Conservation (phyloP, 2,329 filamentous ascomycete species). For the Trichoderma sp. region DNA sequence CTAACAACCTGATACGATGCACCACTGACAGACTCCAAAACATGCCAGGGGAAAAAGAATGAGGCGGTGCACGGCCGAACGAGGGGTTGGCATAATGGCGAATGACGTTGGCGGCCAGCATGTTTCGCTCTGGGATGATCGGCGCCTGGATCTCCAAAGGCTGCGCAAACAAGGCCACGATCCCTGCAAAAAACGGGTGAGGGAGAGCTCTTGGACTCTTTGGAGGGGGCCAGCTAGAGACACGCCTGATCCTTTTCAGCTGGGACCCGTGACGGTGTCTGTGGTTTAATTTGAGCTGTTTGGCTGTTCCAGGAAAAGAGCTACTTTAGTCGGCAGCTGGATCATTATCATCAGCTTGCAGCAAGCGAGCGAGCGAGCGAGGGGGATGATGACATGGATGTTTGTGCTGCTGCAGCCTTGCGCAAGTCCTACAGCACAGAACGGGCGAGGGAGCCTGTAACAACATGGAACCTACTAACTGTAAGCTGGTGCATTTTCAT, state of each 20-base stretch:
- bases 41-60: background rate
- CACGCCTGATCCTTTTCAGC: background rate
- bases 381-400: background rate
- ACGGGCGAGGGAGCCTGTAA: too few relatives aligned
- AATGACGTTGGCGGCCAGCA: slow-evolving; percentile 16
- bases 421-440: background rate
- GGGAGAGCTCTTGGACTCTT: background rate
- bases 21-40: background rate
- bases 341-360: background rate
- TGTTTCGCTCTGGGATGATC: slow-evolving; percentile 19
- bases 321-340: background rate
- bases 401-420: background rate
- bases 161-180: slow-evolving; percentile 17
- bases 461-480: too few relatives aligned
- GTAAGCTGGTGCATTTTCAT: too few relatives aligned
- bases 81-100: slow-evolving; percentile 2
- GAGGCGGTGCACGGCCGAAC: slow-evolving; percentile 20
- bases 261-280: background rate
- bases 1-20: background rate
- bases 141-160: slow-evolving; percentile 17
- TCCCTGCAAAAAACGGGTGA: slow-evolving; percentile 8
- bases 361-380: background rate
- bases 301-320: background rate
- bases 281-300: background rate
- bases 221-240: background rate